Evolutionary conservation across 1,139 yeast genomes (phyloP), one percentile per base, ranked within the genome.

Genomic region (Yamadazyma trypodendri): DNA sequence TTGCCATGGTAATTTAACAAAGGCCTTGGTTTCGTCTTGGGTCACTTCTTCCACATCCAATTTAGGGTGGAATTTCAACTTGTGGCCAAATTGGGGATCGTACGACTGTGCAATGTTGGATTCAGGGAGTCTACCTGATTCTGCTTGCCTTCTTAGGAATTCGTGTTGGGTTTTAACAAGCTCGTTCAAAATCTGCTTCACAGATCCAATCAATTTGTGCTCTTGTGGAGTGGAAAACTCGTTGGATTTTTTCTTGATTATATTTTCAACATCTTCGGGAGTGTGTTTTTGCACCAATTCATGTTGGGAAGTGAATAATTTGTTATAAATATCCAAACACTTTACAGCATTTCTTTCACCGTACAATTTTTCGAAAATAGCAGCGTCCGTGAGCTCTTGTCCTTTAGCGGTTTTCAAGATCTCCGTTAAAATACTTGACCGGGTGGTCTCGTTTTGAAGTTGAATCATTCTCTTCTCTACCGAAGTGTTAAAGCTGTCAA

Each of bases 1-100:
- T 62, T 85, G 94, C 89, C 89, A 84, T 45, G 92, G 92, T 39
- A 85, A 67, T 24, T 62, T 52, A 40, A 80, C 77, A 44, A 51
- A 54, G 31, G 74, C 84, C 41, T 51, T 49, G 9, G 73, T 54
- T 49, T 77, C 81, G 42, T 84, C 80, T 52, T 79, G 85, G 38
- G 61, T 43, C 8, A 79, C 60, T 24, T 75, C 78, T 18, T 78
- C 81, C 36, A 72, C 71, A 40, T 82, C 78, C 35, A 72, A 59
- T 35, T 56, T 56, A 12, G 68, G 65, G 50, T 79, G 83, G 38
- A 54, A 63, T 31, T 57, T 63, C 44, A 85, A 65, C n/a, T 68
- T 65, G 31, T 71, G 60, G 16, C 78, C 75, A 81, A 88, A 86
- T n/a, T 21, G 9, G 22, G 83, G 68, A 48, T 78, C 72, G 55